These are phyloP conservation scores for Artemisia annua DNA, from an alignment of 129 eudicot genomes.

Conservation along the genomic window DNA sequence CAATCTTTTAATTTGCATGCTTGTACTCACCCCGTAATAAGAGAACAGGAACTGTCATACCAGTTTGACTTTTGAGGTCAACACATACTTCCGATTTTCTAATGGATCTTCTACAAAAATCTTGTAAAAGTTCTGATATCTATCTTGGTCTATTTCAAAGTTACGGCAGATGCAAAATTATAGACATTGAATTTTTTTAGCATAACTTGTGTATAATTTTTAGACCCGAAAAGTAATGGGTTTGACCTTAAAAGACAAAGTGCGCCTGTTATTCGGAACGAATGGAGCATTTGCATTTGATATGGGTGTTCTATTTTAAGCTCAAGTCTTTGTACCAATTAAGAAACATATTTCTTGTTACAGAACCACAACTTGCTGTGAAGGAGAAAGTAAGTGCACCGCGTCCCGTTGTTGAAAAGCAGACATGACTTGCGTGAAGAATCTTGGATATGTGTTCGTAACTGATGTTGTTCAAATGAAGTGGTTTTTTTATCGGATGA, in stretches of 20 bases:
- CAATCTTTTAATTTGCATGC: not conserved
- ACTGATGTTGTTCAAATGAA: conserved; percentile 5
- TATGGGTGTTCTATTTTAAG: not conserved
- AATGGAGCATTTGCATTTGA: conserved; percentile 18
- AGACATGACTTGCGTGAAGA: conserved; percentile 23
- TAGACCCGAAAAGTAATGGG: not conserved
- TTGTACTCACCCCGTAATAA: not conserved
- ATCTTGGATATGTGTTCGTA: not conserved
- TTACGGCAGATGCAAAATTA: not conserved
- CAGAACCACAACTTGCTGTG: conserved; percentile 58
- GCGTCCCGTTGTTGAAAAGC: conserved; percentile 25
- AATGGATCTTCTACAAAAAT: too few relatives aligned
- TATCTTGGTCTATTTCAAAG: not conserved
- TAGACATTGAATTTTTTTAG: not conserved
- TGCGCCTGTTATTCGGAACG: not conserved
- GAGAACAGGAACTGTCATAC: not conserved
- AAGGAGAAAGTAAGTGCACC: conserved; percentile 42
- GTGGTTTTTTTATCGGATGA: conserved; percentile 1
- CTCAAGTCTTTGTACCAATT: conserved; percentile 3
- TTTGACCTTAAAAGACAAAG: conserved; percentile 9
- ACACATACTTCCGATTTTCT: too few relatives aligned
- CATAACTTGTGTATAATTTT: not conserved
- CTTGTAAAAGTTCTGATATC: not conserved
- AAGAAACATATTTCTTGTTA: conserved; percentile 24
- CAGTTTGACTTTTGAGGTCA: not conserved